Evolutionary conservation across 163 green algal species (phyloP).

Genomic region (Coccomyxa subellipsoidea): DNA sequence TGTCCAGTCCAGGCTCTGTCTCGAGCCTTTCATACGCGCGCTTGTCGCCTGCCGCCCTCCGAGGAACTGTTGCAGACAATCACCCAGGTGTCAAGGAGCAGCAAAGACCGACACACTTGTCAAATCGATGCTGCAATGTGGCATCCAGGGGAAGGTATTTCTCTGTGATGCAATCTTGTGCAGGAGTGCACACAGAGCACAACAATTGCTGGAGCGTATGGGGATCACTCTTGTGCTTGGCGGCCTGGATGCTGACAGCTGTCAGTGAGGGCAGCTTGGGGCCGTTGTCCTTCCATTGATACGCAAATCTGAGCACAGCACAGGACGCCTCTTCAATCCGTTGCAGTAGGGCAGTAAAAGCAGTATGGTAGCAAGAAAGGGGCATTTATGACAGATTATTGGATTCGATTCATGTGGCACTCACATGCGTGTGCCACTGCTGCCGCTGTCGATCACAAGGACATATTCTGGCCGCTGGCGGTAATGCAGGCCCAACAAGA

Average conservation of each 20-base stretch:
- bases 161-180: too few relatives aligned
- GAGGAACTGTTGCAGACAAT: constrained; percentile 24
- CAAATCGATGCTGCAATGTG: too few relatives aligned
- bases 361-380: neutral
- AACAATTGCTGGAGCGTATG: too few relatives aligned
- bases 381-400: neutral
- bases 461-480: constrained; percentile 28
- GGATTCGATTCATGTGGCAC: too few relatives aligned
- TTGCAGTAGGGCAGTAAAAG: neutral
- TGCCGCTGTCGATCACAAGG: constrained; percentile 69
- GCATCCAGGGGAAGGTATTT: too few relatives aligned
- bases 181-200: too few relatives aligned
- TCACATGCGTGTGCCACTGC: constrained; percentile 68
- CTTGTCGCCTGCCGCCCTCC: constrained; percentile 21
- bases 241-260: constrained; percentile 43
- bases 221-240: constrained; percentile 48
- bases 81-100: neutral
- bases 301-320: constrained; percentile 45
- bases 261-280: constrained; percentile 29
- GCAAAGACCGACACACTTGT: neutral
- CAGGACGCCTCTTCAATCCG: neutral
- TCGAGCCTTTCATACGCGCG: constrained; percentile 69
- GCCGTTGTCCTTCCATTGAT: constrained; percentile 36
- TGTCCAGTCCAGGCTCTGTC: constrained; percentile 71
- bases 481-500: neutral